Conservation (phyloP, 2,329 filamentous ascomycete species). For the Hortaea werneckii region DNA sequence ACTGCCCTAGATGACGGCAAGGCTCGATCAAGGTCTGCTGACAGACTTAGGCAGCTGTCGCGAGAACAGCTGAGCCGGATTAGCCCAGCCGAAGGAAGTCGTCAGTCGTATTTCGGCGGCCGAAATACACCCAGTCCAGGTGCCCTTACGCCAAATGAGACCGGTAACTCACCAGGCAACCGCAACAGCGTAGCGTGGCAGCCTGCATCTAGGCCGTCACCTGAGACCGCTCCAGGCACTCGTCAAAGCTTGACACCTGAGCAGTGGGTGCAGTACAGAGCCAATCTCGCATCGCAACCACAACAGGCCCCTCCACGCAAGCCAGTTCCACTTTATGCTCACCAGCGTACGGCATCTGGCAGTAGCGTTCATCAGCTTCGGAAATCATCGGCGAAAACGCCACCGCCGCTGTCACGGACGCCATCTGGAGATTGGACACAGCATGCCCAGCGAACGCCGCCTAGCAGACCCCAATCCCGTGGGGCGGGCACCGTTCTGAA, state of each 20-base stretch:
- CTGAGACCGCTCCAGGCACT: slow-evolving; percentile 28
- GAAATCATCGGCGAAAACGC: slow-evolving; percentile 23
- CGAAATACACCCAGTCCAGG: slow-evolving; percentile 16
- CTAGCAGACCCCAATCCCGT: slow-evolving; percentile 21
- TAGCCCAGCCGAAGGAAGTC: slow-evolving; percentile 18
- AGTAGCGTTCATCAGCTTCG: slow-evolving; percentile 13
- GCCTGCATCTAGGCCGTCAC: slow-evolving; percentile 48
- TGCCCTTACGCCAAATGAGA: slow-evolving; percentile 5
- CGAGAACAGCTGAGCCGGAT: slow-evolving; percentile 8
- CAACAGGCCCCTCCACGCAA: slow-evolving; percentile 35
- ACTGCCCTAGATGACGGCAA: slow-evolving; percentile 20
- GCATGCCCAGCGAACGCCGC: slow-evolving; percentile 17
- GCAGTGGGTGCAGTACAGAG: slow-evolving; percentile 73
- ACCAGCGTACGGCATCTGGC: slow-evolving; percentile 17
- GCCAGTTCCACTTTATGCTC: slow-evolving; percentile 18
- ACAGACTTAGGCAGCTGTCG: slow-evolving; percentile 16
- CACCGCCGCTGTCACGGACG: slow-evolving; percentile 34
- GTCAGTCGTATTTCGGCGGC: slow-evolving; percentile 26
- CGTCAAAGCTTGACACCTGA: slow-evolving; percentile 58
- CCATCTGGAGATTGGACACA: slow-evolving; percentile 38
- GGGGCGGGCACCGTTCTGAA: slow-evolving; percentile 18
- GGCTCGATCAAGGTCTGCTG: slow-evolving; percentile 17
- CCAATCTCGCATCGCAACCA: slow-evolving; percentile 43
- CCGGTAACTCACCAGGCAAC: slow-evolving; percentile 34
- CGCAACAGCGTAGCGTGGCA: slow-evolving; percentile 69